Evolutionary conservation across 345 rosid genomes (phyloP).

Genomic region (Populus deltoides): DNA sequence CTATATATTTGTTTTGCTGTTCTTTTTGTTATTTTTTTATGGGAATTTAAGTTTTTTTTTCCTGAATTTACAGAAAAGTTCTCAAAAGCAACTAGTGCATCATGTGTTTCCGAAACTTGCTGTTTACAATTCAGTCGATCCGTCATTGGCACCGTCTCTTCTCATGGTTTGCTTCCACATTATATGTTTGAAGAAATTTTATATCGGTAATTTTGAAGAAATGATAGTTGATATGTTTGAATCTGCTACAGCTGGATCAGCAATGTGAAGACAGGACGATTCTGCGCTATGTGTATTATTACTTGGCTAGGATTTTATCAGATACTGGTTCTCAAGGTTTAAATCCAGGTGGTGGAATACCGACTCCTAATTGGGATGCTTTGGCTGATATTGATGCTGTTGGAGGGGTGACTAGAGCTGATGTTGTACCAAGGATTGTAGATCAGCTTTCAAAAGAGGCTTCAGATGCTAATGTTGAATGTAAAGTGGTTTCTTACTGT

Average conservation of each 20-base stretch:
- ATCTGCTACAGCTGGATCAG: constrained; percentile 75
- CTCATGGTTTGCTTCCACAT: constrained; percentile 66
- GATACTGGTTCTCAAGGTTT: constrained; percentile 80
- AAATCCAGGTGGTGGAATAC: constrained; percentile 97
- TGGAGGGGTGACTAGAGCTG: constrained; percentile 99
- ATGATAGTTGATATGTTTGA: constrained; percentile 5
- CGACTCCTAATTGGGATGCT: constrained; percentile 99
- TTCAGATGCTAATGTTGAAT: constrained; percentile 69
- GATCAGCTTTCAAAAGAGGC: constrained; percentile 79
- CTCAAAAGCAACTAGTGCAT: constrained; percentile 84
- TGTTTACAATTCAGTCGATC: constrained; percentile 97
- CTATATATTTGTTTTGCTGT: neutral
- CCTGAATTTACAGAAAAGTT: constrained; percentile 59
- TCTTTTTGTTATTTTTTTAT: neutral
- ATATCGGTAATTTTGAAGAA: neutral
- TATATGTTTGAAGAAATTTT: neutral
- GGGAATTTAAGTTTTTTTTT: constrained; percentile 5
- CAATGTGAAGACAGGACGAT: constrained; percentile 94
- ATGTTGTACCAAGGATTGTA: constrained; percentile 89
- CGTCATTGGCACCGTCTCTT: constrained; percentile 97
- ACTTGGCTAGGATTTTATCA: constrained; percentile 92
- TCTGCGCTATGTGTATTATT: constrained; percentile 95
- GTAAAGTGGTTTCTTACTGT: constrained; percentile 38
- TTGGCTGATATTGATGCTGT: constrained; percentile 93
- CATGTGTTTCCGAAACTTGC: constrained; percentile 97